Evolutionary conservation across 2,329 filamentous ascomycete genomes (phyloP), one percentile per base, ranked within the genome.

Genomic region (Podosphaera leucotricha): DNA sequence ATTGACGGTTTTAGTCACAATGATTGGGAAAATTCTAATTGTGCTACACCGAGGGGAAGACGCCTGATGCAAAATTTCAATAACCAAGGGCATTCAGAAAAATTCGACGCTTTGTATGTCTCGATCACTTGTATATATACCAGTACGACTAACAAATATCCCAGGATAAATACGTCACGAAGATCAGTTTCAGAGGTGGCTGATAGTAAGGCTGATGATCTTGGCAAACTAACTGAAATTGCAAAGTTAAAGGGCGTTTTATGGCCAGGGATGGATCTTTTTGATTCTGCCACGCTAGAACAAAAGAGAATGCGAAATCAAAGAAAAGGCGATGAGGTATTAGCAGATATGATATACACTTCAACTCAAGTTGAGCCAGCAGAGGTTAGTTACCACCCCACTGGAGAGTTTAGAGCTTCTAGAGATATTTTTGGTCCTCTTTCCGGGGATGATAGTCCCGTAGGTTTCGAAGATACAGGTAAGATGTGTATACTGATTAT

Each of bases 261-360:
- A 40, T 84, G 76, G 67, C 76, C 77, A 2, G 81, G 81, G 16
- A 86, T 86, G 80, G 71, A 72, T 44, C 67, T 83, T n/a, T 85
- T 86, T 56, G 81, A 87, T 58, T 75, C 81, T 44, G 81, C 81
- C 3, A 80, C 77, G 3, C 69, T 75, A 15, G 72, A 78, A 48
- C 78, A 80, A 67, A 77, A 74, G 52, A 70, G 76, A 39, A 81
- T 74, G 61, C 68, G 81, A 43, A 86, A 86, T 56, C 81, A 87
- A 60, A 75, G 78, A 53, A 87, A 87, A 58, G 72, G 77, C 44
- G 67, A 65, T n/a, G 76, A 73, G 1, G 75, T 83, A n/a, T 62
- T 84, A 19, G 65, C 71, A 45, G 70, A 71, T 46, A 74, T 87
- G 59, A 68, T 75, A 52, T 59, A 67, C 43, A 73, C 71, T 16